These are phyloP conservation scores for Nannochloropsis oceanica DNA, from an alignment of 108 stramenopile species.

Conservation along the genomic window DNA sequence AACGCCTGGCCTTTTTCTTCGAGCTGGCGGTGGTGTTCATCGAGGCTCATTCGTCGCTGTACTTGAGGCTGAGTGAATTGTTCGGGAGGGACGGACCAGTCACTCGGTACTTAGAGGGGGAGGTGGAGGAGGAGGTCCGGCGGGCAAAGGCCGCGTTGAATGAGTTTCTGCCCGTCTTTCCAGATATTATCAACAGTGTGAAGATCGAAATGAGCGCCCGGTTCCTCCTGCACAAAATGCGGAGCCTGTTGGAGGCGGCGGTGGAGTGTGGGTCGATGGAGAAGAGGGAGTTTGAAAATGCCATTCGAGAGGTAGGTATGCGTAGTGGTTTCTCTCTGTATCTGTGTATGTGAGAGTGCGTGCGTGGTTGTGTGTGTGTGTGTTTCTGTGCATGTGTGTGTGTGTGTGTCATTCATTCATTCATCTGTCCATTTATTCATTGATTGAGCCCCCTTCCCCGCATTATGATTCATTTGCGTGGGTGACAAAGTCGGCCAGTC, in stretches of 20 bases:
- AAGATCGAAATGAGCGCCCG: background rate
- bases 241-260: background rate
- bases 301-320: background rate
- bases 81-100: background rate
- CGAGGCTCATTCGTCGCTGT: background rate
- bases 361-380: background rate
- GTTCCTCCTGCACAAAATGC: background rate
- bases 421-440: too few species aligned
- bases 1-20: slow-evolving; percentile 11
- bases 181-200: background rate
- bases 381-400: too few species aligned
- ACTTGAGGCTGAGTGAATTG: background rate
- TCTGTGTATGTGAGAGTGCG: background rate
- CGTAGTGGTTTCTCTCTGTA: background rate
- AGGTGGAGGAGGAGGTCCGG: background rate
- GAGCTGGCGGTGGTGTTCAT: slow-evolving; percentile 19
- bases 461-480: too few species aligned
- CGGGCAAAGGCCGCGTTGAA: background rate
- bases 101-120: background rate
- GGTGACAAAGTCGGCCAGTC: too few species aligned
- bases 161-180: background rate
- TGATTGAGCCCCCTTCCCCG: too few species aligned
- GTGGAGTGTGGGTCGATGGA: background rate
- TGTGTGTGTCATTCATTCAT: too few species aligned
- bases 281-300: background rate